Base-by-base conservation (phyloP, 192 early-diverging fungal species). In the Backusella mclennaniae region DNA sequence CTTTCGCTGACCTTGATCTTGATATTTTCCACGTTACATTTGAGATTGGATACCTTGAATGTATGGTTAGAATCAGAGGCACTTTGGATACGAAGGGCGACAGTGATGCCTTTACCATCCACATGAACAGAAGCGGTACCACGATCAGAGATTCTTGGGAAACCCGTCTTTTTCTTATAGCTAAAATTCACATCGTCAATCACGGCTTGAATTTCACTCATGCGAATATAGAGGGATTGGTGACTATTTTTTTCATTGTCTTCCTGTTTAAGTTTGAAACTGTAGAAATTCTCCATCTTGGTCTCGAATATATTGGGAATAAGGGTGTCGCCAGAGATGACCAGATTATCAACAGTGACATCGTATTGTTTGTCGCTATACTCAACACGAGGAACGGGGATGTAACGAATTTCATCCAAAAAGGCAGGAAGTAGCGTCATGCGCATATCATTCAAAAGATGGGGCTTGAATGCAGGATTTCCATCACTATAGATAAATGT, bases 301-400 rank as follows among this genome's bases (percentile, higher is more conserved):
- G 63, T 75, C 33, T 85, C 84, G 29, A 85, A 77, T 3, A 83
- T 23, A 29, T 82, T 76, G 0, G 84, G 84, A 5, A 85, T 31
- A n/a, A 85, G 66, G 23, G 82, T 78, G 4, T 77, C 80, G 35
- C 84, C 82, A 17, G 84, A 79, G 31, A 85, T 26, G 44, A 81
- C 77, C 46, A 85, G 71, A 26, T 85, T 83, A 42, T 85, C 84
- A 42, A 85, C 67, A 52, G 79, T 76, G 1, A 85, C 69, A 59
- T 85, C 84, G 46, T 83, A 74, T 75, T 85, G 78, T 23, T 74
- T 38, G 69, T 85, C 84, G n/a, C 77, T 81, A 39, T 85, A 85
- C 41, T 85, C 84, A 68, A 85, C 81, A 41, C 82, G 81, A 6
- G 84, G 84, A 74, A 85, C 77, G 29, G 84, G 84, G 35, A 85